Conservation (phyloP, 1,284 basidiomycete species). For the Puccinia polysora region DNA sequence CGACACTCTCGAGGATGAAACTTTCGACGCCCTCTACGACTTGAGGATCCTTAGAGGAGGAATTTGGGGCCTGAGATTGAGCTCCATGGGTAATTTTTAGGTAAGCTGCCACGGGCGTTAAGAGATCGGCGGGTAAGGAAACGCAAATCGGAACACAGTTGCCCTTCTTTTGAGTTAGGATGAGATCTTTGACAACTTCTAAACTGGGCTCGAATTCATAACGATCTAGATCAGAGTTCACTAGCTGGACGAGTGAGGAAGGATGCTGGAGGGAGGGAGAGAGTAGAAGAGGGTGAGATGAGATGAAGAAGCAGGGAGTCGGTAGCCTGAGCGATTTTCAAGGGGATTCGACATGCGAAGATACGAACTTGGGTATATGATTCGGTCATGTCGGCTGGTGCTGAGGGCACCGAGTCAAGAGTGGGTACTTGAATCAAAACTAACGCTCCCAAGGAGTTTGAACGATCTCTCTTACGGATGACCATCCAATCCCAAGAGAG, state of each 20-base stretch:
- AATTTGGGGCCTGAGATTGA: constrained; percentile 45
- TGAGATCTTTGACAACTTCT: too few species aligned
- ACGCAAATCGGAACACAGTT: constrained; percentile 90
- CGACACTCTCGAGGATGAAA: constrained; percentile 66
- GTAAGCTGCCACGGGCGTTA: constrained; percentile 96
- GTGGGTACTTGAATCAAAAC: too few species aligned
- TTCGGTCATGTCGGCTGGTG: background rate
- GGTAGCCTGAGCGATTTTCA: background rate
- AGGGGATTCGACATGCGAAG: background rate
- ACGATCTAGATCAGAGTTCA: background rate
- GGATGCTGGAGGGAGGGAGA: background rate
- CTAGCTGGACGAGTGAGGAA: background rate
- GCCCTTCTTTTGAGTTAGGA: constrained; percentile 65
- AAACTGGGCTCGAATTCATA: constrained; percentile 22
- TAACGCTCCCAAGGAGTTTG: too few species aligned
- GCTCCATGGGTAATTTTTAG: constrained; percentile 86
- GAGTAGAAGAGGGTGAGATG: too few species aligned
- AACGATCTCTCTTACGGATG: too few species aligned
- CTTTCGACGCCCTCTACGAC: constrained; percentile 18
- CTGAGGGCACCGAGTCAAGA: too few species aligned
- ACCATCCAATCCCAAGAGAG: too few species aligned
- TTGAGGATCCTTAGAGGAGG: constrained; percentile 49
- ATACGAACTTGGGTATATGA: background rate
- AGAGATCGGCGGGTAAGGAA: constrained; percentile 86
- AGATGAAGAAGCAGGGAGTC: background rate